A percentile compares a stretch with the other conserved stretches of the same genome.
phyloP scores from a whole-genome alignment of 805 yeast species.

The Candida xiaguanensis region DNA sequence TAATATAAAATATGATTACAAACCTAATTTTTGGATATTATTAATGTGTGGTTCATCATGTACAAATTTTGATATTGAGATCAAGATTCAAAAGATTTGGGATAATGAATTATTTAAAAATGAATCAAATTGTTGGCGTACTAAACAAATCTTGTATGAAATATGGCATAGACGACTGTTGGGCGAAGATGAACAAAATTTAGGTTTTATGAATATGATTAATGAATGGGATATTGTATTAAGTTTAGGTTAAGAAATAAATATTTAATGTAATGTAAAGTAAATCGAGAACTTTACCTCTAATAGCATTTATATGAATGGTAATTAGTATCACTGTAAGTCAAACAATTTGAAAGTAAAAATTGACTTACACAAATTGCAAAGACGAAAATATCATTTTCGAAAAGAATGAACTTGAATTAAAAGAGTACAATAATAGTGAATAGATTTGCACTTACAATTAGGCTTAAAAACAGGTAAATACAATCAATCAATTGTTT shows the following conservation, averaged over 20 bases:
- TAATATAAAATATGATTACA: conserved; percentile 19
- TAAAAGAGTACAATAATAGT: too few relatives aligned
- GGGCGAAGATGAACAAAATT: conserved; percentile 19
- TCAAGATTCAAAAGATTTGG: conserved; percentile 30
- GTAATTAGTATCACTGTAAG: too few relatives aligned
- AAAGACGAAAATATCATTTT: too few relatives aligned
- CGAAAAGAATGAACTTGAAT: too few relatives aligned
- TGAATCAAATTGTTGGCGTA: conserved; percentile 47
- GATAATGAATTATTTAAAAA: conserved; percentile 17
- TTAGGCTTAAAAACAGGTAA: too few relatives aligned
- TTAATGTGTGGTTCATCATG: conserved; percentile 42
- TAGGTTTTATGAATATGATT: conserved; percentile 51
- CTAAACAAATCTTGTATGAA: conserved; percentile 51
- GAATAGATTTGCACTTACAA: too few relatives aligned
- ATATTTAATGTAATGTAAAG: too few relatives aligned
- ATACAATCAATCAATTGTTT: too few relatives aligned
- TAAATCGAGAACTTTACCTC: too few relatives aligned
- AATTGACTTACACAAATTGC: too few relatives aligned
- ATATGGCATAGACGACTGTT: conserved; percentile 44
- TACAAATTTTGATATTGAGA: conserved; percentile 23
- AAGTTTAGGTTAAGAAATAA: conserved; percentile 24
- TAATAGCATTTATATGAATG: too few relatives aligned
- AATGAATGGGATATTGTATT: conserved; percentile 51
- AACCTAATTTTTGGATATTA: conserved; percentile 49
- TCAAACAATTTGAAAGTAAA: too few relatives aligned